Evolutionary conservation across 2,329 filamentous ascomycete genomes (phyloP).

Genomic region (Epichloe aotearoae): DNA sequence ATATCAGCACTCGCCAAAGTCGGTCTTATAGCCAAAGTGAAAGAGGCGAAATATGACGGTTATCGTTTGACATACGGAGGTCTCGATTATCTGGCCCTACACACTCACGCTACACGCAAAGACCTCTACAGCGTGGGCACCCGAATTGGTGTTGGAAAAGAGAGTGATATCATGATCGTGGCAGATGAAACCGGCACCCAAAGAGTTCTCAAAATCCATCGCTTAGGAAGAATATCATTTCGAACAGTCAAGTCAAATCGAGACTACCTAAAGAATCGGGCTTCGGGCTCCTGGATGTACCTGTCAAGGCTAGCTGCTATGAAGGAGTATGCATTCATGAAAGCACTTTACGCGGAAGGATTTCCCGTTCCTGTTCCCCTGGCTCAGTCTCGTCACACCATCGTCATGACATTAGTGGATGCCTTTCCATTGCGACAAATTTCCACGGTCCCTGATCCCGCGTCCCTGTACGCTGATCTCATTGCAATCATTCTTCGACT

Average conservation of each 20-base stretch:
- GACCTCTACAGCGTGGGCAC: conserved; percentile 85
- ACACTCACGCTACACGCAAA: conserved; percentile 70
- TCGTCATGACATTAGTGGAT: conserved; percentile 90
- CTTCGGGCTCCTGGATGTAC: conserved; percentile 91
- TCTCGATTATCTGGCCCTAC: conserved; percentile 91
- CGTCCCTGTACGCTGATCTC: conserved; percentile 78
- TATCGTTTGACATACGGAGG: conserved; percentile 95
- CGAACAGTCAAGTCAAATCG: conserved; percentile 91
- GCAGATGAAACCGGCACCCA: conserved; percentile 67
- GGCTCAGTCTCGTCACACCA: conserved; percentile 82
- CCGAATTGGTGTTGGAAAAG: conserved; percentile 91
- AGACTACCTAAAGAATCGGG: conserved; percentile 78
- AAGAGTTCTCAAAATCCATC: conserved; percentile 86
- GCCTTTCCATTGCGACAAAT: conserved; percentile 87
- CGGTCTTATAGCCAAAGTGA: conserved; percentile 79
- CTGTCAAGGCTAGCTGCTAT: conserved; percentile 83
- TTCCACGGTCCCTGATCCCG: conserved; percentile 67
- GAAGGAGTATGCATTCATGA: conserved; percentile 94
- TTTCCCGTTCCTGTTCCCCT: conserved; percentile 85
- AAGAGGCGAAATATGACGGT: conserved; percentile 94
- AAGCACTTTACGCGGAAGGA: conserved; percentile 65
- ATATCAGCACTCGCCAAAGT: conserved; percentile 89
- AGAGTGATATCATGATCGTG: conserved; percentile 93
- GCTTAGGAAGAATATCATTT: conserved; percentile 90
- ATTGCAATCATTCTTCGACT: conserved; percentile 76